A percentile compares a stretch with the other conserved stretches of the same genome.
Evolutionary conservation across 1,139 yeast genomes (phyloP).

Genomic region (Cylindricascospora bacillispora): DNA sequence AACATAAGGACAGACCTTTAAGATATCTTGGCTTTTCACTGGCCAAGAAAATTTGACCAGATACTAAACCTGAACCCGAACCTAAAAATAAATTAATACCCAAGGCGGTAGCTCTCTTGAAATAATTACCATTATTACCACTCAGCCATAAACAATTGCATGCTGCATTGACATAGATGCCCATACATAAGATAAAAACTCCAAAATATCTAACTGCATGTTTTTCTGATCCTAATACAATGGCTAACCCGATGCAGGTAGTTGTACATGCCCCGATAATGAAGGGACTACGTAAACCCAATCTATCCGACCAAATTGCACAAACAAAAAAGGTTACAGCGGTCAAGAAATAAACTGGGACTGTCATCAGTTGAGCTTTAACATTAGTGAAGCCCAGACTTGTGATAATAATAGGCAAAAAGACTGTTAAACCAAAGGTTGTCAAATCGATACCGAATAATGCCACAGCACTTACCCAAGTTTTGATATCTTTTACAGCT

Average conservation of each 20-base stretch:
- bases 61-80: constrained; percentile 35
- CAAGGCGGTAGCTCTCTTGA: constrained; percentile 34
- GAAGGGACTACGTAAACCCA: constrained; percentile 27
- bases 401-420: constrained; percentile 34
- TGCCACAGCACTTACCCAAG: constrained; percentile 30
- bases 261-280: constrained; percentile 27
- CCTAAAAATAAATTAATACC: constrained; percentile 36
- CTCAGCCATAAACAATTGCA: constrained; percentile 36
- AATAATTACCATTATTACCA: constrained; percentile 34
- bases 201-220: constrained; percentile 36
- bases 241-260: constrained; percentile 31
- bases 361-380: constrained; percentile 36
- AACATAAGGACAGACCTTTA: constrained; percentile 34
- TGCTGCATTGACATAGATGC: constrained; percentile 33
- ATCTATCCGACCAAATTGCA: constrained; percentile 32
- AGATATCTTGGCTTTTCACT: constrained; percentile 25
- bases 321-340: constrained; percentile 29
- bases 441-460: constrained; percentile 37
- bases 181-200: constrained; percentile 32
- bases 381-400: constrained; percentile 35
- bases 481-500: constrained; percentile 32
- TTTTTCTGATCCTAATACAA: constrained; percentile 26
- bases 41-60: constrained; percentile 31
- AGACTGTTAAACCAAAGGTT: constrained; percentile 37
- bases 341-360: constrained; percentile 36